Base-by-base conservation (phyloP, 2,329 filamentous ascomycete species). In the Aaosphaeria arxii region DNA sequence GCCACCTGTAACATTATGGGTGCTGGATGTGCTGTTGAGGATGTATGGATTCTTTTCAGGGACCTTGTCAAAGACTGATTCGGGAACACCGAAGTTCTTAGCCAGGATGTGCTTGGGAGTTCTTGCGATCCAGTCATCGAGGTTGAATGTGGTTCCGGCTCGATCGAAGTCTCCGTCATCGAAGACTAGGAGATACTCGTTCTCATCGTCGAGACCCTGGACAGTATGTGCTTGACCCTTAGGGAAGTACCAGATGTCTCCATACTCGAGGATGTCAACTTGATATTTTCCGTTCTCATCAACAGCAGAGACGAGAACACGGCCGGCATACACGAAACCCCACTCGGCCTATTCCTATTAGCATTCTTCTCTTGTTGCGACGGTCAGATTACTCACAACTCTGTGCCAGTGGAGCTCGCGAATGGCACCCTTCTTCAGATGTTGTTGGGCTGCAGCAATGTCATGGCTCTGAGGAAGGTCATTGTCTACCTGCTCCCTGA, bases 171-270 rank as follows among this genome's bases (percentile, higher is more conserved):
- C 76, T 3, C 81, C 80, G 30, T 86, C 82, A 53, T 87, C 83
- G 58, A 87, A 87, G 30, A 81, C 79, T 1, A 87, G 74, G 7
- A 88, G 74, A 53, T 81, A 87, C 62, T 87, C 85, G 49, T 86
- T 87, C 60, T 86, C 78, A 7, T 86, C 83, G 1, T 79, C 82
- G 0, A 87, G 73, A 1, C 82, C 82, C 57, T 87, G 84, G 0
- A 87, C 70, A 1, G 82, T 82, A 44, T 87, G 84, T 0, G 82
- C 81, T 4, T 76, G 74, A 4, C 84, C 85, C 63, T 86, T 84
- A 30, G 84, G 84, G 56, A 86, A 86, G 62, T 86, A 86, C 82
- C 83, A 87, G 42, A 86, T 80, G 50, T 87, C 84, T 11, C 84
- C 83, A 42, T 78, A 82, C 43, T 75, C 75, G 9, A 85, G 76